Evolutionary conservation across 23 red algal species (phyloP).

Genomic region (Cyanidiococcus yangmingshanensis): DNA sequence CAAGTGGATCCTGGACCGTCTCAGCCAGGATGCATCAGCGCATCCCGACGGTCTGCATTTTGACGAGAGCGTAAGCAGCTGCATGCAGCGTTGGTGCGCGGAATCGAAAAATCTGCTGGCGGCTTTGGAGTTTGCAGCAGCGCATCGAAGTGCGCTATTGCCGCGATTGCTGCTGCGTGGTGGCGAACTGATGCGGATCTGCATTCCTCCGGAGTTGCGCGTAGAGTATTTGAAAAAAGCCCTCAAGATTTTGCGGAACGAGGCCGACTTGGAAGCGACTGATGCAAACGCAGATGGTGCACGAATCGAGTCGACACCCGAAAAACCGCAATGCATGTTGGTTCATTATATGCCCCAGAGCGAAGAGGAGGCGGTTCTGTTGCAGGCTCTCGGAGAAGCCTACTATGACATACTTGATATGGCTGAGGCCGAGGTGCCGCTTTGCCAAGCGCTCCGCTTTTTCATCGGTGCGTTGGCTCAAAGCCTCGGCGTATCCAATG

Average conservation of each 20-base stretch:
- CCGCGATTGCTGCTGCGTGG: background rate
- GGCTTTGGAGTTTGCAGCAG: background rate
- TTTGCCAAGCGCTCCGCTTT: constrained; percentile 1
- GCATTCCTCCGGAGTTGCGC: background rate
- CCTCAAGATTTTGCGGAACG: background rate
- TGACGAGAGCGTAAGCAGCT: background rate
- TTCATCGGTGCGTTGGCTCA: background rate
- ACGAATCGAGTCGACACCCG: background rate
- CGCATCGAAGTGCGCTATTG: background rate
- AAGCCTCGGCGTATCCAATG: background rate
- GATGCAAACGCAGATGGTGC: background rate
- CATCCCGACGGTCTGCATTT: background rate
- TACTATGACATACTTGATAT: background rate
- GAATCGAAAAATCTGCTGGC: background rate
- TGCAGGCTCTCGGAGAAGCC: background rate
- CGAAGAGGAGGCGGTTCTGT: background rate
- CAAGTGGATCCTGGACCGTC: background rate
- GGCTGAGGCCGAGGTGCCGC: background rate
- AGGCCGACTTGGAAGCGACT: background rate
- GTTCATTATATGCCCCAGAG: constrained; percentile 2
- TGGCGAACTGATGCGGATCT: background rate
- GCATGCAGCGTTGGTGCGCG: background rate
- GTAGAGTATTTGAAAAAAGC: background rate
- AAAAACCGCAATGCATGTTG: constrained; percentile 5
- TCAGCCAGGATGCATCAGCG: background rate